These are phyloP conservation scores for Cubamyces lactineus DNA, from an alignment of 768 basidiomycete species.

Conservation along the genomic window DNA sequence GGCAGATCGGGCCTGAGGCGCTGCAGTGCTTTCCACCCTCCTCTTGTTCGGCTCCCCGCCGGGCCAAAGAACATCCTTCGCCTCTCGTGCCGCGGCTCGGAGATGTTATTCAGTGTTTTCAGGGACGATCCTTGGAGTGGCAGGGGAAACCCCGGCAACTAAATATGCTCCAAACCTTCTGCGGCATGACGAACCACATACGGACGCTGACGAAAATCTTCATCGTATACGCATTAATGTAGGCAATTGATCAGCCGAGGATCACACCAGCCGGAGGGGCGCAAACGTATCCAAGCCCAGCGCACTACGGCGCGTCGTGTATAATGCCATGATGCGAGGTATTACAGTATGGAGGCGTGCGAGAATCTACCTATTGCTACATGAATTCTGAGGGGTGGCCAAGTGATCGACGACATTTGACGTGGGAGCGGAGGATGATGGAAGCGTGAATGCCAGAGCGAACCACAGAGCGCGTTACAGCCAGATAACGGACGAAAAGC, in stretches of 20 bases:
- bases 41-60: not conserved
- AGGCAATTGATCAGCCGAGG: too few species aligned
- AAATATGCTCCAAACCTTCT: too few species aligned
- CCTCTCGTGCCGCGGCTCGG: too few species aligned
- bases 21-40: not conserved
- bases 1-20: not conserved
- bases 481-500: slow-evolving; percentile 19
- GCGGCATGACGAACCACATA: too few species aligned
- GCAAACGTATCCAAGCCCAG: slow-evolving; percentile 22
- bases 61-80: not conserved
- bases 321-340: slow-evolving; percentile 32
- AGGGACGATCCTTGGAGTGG: not conserved
- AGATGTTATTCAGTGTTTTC: too few species aligned
- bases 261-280: not conserved
- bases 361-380: slow-evolving; percentile 29
- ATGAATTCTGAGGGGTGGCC: slow-evolving; percentile 14
- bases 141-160: too few species aligned
- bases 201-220: too few species aligned
- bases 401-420: slow-evolving; percentile 15
- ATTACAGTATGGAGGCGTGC: slow-evolving; percentile 25
- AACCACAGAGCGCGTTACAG: slow-evolving; percentile 25
- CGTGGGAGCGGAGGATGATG: slow-evolving; percentile 7
- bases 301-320: slow-evolving; percentile 32
- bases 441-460: slow-evolving; percentile 18
- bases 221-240: too few species aligned